Base-by-base conservation (phyloP, 2,329 filamentous ascomycete genomes). In the Xylariaceae sp. region DNA sequence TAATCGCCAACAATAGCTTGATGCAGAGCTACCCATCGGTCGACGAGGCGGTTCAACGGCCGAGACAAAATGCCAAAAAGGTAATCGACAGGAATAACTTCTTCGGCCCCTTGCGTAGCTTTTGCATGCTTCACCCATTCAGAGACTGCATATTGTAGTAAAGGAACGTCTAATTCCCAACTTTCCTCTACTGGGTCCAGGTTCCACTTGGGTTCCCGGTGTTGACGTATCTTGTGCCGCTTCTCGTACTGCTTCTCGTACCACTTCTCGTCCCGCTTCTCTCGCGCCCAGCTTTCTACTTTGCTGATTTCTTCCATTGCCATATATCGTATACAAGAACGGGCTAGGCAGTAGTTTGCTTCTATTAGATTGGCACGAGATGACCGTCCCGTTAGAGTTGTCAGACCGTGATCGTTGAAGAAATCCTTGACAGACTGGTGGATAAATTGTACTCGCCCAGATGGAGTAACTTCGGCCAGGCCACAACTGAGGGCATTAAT, bases 361-460 rank as follows among this genome's bases (percentile, higher is more conserved):
- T 19, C 41, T 37, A 26, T 31, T 46, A 24, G 21, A 6, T 31
- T 33, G 14, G n/a, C 7, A 28, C 9, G 12, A 5, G 11, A 8
- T 3, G 33, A 24, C 11, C n/a, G 6, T 6, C 19, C 23, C 4
- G 19, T 7, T 16, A 48, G n/a, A 19, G 7, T 34, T 6, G 21
- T n/a, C 1, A 48, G 28, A 17, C 51, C 51, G 11, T 14, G 19
- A 12, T 33, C 36, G 2, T 7, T 28, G 8, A 53, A 45, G 33
- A 53, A 53, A 31, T 53, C 49, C 23, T 37, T 39, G 2, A 53
- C 49, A 5, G 49, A 45, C 31, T 45, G 33, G 16, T 53, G 49
- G 2, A 46, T 39, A 14, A 53, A 39, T 23, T 53, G 33, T 7
- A 43, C 39, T 3, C 6, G 16, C 7, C n/a, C 17, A n/a, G 17